Conservation (phyloP, 768 basidiomycete species). For the Hemileccinum rubropunctum region DNA sequence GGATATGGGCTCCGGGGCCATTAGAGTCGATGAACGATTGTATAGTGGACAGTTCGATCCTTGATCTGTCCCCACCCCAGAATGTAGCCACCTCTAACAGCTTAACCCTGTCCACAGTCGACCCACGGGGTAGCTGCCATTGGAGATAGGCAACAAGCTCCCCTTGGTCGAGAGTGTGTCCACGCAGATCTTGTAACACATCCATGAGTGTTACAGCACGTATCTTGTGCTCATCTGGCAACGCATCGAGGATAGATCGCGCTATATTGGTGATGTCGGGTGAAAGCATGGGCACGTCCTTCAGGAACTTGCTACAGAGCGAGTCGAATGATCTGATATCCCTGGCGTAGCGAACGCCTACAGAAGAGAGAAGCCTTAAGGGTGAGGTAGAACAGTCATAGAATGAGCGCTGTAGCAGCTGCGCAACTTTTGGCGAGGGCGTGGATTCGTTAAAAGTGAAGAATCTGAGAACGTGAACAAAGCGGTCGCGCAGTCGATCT, state of each 20-base stretch:
- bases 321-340: constrained; percentile 72
- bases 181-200: background rate
- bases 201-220: background rate
- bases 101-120: constrained; percentile 19
- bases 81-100: constrained; percentile 72
- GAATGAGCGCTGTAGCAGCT: constrained; percentile 70
- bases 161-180: constrained; percentile 3
- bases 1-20: constrained; percentile 52
- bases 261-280: constrained; percentile 43
- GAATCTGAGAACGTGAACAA: constrained; percentile 9
- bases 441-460: constrained; percentile 38
- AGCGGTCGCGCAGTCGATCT: background rate
- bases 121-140: constrained; percentile 1
- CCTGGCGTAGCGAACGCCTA: constrained; percentile 61
- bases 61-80: constrained; percentile 41
- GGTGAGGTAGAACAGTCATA: constrained; percentile 56
- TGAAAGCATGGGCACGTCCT: constrained; percentile 57
- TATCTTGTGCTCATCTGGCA: background rate
- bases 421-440: constrained; percentile 73
- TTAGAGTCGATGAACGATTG: constrained; percentile 66
- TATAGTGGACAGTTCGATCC: constrained; percentile 64
- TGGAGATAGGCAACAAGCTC: constrained; percentile 6
- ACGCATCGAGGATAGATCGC: constrained; percentile 44
- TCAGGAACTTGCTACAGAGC: constrained; percentile 67
- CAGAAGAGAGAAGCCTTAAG: constrained; percentile 74